Evolutionary conservation across 306 rosid species (phyloP), one percentile per base, ranked within the genome.

Genomic region (Trifolium repens): DNA sequence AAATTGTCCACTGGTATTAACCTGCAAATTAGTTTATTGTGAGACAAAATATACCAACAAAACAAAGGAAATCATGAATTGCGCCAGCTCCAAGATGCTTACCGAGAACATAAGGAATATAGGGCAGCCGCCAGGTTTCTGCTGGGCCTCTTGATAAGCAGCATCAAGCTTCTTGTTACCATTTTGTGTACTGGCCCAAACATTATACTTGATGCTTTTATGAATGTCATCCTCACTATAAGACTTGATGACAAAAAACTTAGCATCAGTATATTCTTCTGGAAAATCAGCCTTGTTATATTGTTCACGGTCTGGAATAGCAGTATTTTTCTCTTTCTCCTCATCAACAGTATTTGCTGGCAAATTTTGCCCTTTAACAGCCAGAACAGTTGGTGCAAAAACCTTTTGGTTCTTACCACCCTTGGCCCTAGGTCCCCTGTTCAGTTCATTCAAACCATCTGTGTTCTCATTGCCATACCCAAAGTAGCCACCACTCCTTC

Each of bases 171-270:
- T 94, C 88, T 94, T 92, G 88, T 94, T 94, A 11, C 99, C 99
- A 78, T 88, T 92, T 58, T 91, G 99, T 1, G 99, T 94, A 49
- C 99, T 94, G 16, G 99, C 99, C 99, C 99, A 94, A 22, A 94
- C 99, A 79, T 79, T 89, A 72, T 94, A 94, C 84, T 94, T 94
- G 35, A 94, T 94, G 80, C 99, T 94, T 75, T 94, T 94, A 55
- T 94, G 99, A 19, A 94, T 92, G 82, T 94, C 99, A 78, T 94
- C 99, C 79, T 94, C 99, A 9, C 99, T 94, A 42, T 94, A 94
- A 4, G 99, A 94, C 84, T 94, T 94, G 0, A 94, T 94, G 75
- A 94, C 81, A 54, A 92, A 94, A 71, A 88, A 80, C 60, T 89
- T 94, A 52, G 96, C 96, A 78, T 92, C 92, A 2, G 83, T 19